A percentile compares a stretch with the other conserved stretches of the same genome.
These are phyloP conservation scores for Pseudogymnoascus sp. DNA, from an alignment of 2,329 filamentous ascomycete species.

Conservation along the genomic window DNA sequence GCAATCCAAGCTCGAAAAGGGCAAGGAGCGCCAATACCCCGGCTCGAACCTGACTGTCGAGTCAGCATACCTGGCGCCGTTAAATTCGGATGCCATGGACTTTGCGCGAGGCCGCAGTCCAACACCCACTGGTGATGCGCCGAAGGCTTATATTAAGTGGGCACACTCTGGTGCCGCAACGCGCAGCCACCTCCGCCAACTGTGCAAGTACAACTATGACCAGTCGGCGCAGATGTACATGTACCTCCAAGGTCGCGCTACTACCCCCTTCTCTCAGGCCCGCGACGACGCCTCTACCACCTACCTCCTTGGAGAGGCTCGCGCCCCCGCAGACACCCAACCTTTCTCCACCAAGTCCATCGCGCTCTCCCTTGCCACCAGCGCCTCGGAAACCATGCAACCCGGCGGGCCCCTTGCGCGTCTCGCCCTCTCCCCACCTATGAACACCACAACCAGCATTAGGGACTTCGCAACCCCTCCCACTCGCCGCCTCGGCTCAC, in stretches of 20 bases:
- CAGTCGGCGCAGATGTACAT: conserved; percentile 34
- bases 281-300: conserved; percentile 25
- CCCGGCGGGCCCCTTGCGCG: conserved; percentile 52
- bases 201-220: conserved; percentile 49
- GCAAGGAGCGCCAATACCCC: conserved; percentile 15
- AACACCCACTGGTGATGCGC: conserved; percentile 43
- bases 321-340: conserved; percentile 41
- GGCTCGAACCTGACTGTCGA: neutral
- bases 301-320: conserved; percentile 29
- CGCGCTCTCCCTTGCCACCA: conserved; percentile 52
- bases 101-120: conserved; percentile 34
- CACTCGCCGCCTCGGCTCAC: conserved; percentile 39
- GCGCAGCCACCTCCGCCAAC: conserved; percentile 50
- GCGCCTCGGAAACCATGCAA: conserved; percentile 58
- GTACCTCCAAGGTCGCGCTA: conserved; percentile 42
- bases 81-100: neutral
- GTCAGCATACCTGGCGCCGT: neutral
- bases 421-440: conserved; percentile 39
- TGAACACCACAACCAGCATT: conserved; percentile 11
- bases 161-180: conserved; percentile 56
- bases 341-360: conserved; percentile 54
- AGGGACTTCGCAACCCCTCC: conserved; percentile 22
- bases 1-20: neutral
- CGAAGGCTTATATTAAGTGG: conserved; percentile 48
- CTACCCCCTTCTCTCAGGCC: conserved; percentile 46